Conservation (phyloP, 495 filamentous ascomycete species). For the Penicillium ucsense region DNA sequence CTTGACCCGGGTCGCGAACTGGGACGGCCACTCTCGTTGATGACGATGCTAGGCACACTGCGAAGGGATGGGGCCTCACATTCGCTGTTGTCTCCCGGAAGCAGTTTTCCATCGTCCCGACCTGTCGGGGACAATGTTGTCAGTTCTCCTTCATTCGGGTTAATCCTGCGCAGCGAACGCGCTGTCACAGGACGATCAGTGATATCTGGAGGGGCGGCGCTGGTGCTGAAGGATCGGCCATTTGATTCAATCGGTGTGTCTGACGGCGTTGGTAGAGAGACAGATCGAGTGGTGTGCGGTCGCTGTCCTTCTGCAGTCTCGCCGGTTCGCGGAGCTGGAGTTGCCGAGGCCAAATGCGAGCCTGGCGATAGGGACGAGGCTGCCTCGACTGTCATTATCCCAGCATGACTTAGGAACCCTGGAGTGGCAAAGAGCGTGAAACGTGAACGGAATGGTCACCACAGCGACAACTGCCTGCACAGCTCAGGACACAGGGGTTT, state of each 20-base stretch:
- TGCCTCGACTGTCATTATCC: conserved; percentile 32
- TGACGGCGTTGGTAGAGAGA: conserved; percentile 20
- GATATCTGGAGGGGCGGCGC: conserved; percentile 15
- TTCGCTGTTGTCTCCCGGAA: conserved; percentile 7
- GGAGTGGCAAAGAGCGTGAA: background rate
- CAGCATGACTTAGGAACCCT: conserved; percentile 25
- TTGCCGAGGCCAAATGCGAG: conserved; percentile 19
- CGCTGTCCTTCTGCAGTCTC: conserved; percentile 16
- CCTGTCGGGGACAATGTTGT: conserved; percentile 4
- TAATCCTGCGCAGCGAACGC: conserved; percentile 5
- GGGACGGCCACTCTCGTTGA: conserved; percentile 30
- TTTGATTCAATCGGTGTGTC: conserved; percentile 18
- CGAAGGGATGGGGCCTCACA: conserved; percentile 20
- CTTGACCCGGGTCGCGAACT: conserved; percentile 28
- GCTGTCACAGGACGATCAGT: conserved; percentile 13
- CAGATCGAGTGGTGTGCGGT: conserved; percentile 19
- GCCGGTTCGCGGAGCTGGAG: conserved; percentile 21
- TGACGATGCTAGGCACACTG: conserved; percentile 35
- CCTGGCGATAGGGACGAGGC: conserved; percentile 25
- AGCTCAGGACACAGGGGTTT: conserved; percentile 4
- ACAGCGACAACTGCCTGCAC: background rate
- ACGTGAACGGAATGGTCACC: conserved; percentile 1
- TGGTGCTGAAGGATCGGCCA: conserved; percentile 20
- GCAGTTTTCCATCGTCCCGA: conserved; percentile 7
- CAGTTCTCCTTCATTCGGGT: conserved; percentile 4